Evolutionary conservation across 345 rosid species (phyloP), one percentile per base, ranked within the genome.

Genomic region (Crucihimalaya himalaica): DNA sequence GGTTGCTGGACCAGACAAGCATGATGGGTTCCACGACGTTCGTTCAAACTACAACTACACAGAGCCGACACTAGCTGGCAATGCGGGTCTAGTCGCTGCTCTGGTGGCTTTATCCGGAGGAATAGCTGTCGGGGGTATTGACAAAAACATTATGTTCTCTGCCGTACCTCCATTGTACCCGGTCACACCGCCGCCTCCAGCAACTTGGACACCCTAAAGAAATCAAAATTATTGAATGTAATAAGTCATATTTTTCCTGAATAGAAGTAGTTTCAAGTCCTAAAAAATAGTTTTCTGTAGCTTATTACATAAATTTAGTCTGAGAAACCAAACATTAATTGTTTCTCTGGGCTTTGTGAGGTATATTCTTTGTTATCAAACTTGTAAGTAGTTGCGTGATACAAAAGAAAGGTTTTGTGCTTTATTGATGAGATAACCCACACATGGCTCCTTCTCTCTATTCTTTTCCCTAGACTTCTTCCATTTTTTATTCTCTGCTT

Each of bases 1-100:
- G 99, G 97, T 95, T 81, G 97, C 97, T 42, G 97, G 99, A 29
- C 99, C 99, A 5, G 97, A 88, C 78, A 85, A 81, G 85, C 86
- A 75, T 1, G 97, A 92, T 2, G 97, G 93, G 18, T 90, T 93
- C 79, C 90, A 55, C 5, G 99, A 92, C 20, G 83, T 88, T 52
- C 96, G 97, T 6, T 66, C 88, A n/a, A 86, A 95, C 80, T 88
- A 90, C 80, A 92, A 95, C 81, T 95, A 95, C 80, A 92, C 97
- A 3, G 97, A 92, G 64, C 99, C 97, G 28, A 95, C 91, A 21
- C 77, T 95, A 35, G 89, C 92, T 0, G 92, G 97, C 16, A 95
- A 95, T 59, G 97, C 97, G 0, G 99, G 99, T 63, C 73, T 92
- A 68, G 97, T 90, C 63, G 91, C 93, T 0, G 97, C 97, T 18